Base-by-base conservation (phyloP, 2,329 filamentous ascomycete species). In the Botrytis byssoidea region DNA sequence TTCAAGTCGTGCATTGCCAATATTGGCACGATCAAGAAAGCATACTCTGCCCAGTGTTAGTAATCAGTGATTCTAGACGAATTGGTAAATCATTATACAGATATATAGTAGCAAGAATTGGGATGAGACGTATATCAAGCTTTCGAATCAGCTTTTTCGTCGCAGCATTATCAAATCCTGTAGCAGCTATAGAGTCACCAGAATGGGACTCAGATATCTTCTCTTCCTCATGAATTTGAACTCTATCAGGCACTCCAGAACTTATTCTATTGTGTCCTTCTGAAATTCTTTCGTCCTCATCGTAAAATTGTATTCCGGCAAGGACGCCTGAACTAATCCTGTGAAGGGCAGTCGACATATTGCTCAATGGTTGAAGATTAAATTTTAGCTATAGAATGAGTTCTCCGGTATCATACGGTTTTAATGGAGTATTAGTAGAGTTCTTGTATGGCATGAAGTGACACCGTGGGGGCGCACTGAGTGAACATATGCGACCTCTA, bases 71-170 rank as follows among this genome's bases (percentile, higher is more conserved):
- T 40, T 57, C 22, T 42, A 60, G 37, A 29, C 16, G n/a, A 40
- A 44, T 20, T 2, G 37, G 65, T 16, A 57, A 44, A 25, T 18
- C 22, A 25, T 3, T 48, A 29, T 66, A 91, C 84, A 78, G 85
- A 82, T 82, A 84, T 81, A 79, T 90, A 86, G 76, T 88, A 82
- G 81, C 87, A 87, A 77, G 86, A 82, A 55, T 90, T 51, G 78
- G 79, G 78, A 79, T 76, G 8, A 80, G 51, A 51, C 76, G 77
- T 12, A 76, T 44, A 67, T 81, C 79, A 32, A 80, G 65, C 69
- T 80, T 81, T 20, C 75, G 74, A 5, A 80, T 55, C 37, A 80
- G 75, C 25, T 73, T 77, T 59, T 77, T 78, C 0, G 73, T 77
- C 6, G 74, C 74, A n/a, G 71, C 71, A 16, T 73, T 60, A 55